Percentiles rank a stretch among this genome's conserved stretches.
These are phyloP conservation scores for Citrus cavaleriei DNA, from an alignment of 345 rosid genomes.

Conservation along the genomic window DNA sequence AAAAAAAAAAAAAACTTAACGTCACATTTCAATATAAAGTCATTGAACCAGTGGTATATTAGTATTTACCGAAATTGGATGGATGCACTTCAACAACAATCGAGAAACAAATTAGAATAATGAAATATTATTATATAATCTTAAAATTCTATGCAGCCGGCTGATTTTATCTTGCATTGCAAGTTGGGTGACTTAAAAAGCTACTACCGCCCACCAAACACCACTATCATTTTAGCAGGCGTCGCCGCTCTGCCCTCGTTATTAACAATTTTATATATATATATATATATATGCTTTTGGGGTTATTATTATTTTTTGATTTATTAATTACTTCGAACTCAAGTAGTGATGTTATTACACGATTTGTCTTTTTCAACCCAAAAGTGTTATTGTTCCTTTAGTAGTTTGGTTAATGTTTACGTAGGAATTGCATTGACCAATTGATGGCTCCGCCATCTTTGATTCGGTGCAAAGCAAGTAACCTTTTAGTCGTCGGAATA, in stretches of 20 bases:
- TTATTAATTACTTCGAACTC: not conserved
- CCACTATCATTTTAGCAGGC: not conserved
- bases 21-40: too few species aligned
- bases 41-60: too few species aligned
- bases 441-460: not conserved
- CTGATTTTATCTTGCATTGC: not conserved
- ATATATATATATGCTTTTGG: not conserved
- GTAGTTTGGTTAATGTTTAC: not conserved
- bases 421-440: not conserved
- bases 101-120: too few species aligned
- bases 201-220: not conserved
- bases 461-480: not conserved
- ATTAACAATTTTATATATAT: not conserved
- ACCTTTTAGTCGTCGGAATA: too few species aligned
- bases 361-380: not conserved
- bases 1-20: too few species aligned
- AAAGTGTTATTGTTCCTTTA: not conserved
- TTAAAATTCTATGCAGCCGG: not conserved
- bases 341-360: not conserved
- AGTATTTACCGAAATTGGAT: too few species aligned
- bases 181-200: not conserved
- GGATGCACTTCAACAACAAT: too few species aligned
- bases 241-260: not conserved
- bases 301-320: not conserved
- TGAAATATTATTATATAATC: too few species aligned